Evolutionary conservation across 306 rosid species (phyloP), one percentile per base, ranked within the genome.

Genomic region (Hylodesmum podocarpum): DNA sequence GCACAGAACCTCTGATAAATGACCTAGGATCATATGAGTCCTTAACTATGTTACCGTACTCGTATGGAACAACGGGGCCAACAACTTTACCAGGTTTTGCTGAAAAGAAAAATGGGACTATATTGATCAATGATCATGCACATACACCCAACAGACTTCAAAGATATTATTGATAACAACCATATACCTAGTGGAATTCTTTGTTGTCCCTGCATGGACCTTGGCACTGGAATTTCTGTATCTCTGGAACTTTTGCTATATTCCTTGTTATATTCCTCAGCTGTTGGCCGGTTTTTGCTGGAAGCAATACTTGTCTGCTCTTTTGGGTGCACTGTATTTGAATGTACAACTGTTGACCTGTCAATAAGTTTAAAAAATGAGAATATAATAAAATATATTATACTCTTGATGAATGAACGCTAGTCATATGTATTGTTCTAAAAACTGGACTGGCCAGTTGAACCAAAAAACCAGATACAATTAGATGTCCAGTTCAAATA

Each of bases 341-440:
- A 90, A 80, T 91, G 98, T 74, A 94, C 93, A 75, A 92, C 51
- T n/a, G 98, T 90, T 34, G 97, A 89, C 89, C 98, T 94, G 85
- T 21, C 73, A 83, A 68, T 22, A 31, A 66, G 73, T 66, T 37
- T 46, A 12, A 80, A 70, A 47, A 44, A 51, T 70, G 7, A 53
- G 27, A 62, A 51, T 55, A 63, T 13, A 21, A 31, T 11, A 24
- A 34, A 41, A 68, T 15, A 53, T 54, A 27, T 15, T 36, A 49
- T 73, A 59, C 15, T 33, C 66, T 4, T 43, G 47, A 29, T 47
- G 15, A 25, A 55, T 54, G 64, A 10, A 41, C 27, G 36, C 34
- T 22, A 53, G 2, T 21, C 6, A 6, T n/a, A n/a, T n/a, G 65
- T 3, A 39, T 14, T 1, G 4, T 9, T 39, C 12, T 10, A 14